Evolutionary conservation across 805 yeast genomes (phyloP).

Genomic region (Brettanomyces nanus): DNA sequence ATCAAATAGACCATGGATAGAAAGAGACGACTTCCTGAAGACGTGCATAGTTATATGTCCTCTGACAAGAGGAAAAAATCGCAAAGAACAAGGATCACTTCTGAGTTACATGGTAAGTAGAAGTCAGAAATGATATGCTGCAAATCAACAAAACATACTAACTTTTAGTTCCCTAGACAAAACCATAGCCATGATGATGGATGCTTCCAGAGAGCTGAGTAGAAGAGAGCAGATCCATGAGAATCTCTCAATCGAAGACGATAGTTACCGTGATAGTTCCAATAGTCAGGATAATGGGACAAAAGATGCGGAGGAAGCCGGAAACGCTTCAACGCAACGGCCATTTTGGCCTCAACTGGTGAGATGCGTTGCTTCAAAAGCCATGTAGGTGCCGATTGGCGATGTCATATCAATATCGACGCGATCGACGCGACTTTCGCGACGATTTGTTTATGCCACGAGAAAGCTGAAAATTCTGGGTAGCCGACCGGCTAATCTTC

Average conservation of each 20-base stretch:
- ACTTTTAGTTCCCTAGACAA: constrained; percentile 3
- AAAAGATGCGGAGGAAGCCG: not conserved
- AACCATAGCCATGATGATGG: constrained; percentile 24
- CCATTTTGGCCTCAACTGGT: constrained; percentile 7
- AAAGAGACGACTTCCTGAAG: too few relatives aligned
- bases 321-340: not conserved
- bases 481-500: too few relatives aligned
- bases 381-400: not conserved
- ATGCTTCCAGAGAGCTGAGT: constrained; percentile 16
- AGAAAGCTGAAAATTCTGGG: too few relatives aligned
- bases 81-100: not conserved
- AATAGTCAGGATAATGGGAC: not conserved
- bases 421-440: too few relatives aligned
- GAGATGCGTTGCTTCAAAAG: not conserved
- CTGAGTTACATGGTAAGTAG: constrained; percentile 2
- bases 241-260: not conserved
- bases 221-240: constrained; percentile 7
- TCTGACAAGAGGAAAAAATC: not conserved
- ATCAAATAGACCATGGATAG: too few relatives aligned
- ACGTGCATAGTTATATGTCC: too few relatives aligned
- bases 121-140: too few relatives aligned
- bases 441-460: too few relatives aligned
- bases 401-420: not conserved
- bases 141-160: not conserved
- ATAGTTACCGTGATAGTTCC: not conserved